Base-by-base conservation (phyloP, 2,329 filamentous ascomycete species). In the Xylaria sp. region DNA sequence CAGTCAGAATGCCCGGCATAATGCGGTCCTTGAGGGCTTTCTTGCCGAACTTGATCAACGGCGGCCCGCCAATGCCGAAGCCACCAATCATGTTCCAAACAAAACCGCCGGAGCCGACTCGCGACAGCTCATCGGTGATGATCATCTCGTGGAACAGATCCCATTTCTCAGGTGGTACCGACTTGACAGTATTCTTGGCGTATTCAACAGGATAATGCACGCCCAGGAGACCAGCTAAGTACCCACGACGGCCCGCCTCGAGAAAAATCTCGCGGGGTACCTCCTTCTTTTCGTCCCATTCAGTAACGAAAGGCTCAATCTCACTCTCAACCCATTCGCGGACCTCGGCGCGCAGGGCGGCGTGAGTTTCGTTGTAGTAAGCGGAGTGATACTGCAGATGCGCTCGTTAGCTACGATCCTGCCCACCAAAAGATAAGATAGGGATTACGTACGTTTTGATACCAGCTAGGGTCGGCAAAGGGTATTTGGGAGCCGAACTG, bases 101-200 rank as follows among this genome's bases (percentile, higher is more conserved):
- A 72, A 98, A 92, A 67, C 96, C 96, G 77, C 96, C 96, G 57
- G 93, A 97, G 65, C 91, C 96, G 59, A 90, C 86, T 64, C 96
- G 93, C 46, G 93, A 97, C 53, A 99, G 84, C 86, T 99, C 96
- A 75, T 99, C 96, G 0, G 95, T 98, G 68, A 99, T 80, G 53
- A 98, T 87, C 88, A 98, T 88, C 86, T 99, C 96, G 83, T 99
- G 96, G 90, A 98, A 99, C 53, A 97, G 88, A 83, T 99, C 96
- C 95, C 95, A 99, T 80, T 96, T 91, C 83, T 97, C 93, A 0
- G 92, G 85, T 0, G 91, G 81, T 13, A 99, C 96, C 58, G 89
- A 91, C 82, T 92, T 89, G 75, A 97, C 88, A 6, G 86, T 84
- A 78, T 91, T 88, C 49, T 90, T 84, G 26, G 89, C 90, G 78